Base-by-base conservation (phyloP, 352 stramenopile species). In the Phytophthora pini region DNA sequence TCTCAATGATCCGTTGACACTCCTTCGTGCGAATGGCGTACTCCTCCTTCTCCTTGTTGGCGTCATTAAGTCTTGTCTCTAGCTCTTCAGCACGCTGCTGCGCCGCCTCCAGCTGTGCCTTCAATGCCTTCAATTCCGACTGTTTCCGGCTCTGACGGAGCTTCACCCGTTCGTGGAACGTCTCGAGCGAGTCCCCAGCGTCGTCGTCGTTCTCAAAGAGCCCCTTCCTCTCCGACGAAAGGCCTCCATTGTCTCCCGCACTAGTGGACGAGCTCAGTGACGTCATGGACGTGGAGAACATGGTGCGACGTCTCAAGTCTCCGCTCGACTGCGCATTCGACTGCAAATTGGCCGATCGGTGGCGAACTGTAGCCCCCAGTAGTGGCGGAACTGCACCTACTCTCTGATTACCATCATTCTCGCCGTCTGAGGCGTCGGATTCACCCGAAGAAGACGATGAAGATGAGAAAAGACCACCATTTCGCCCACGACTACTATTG, bases 131-230 rank as follows among this genome's bases (percentile, higher is more conserved):
- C 47, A 91, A 61, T 68, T 93, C 87, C 11, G 73, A 83, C 46
- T 89, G 73, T 59, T 90, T 92, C 68, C 82, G 78, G 46, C 72
- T 77, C 50, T 94, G 87, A 0, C 87, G 81, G 40, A 88, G 59
- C 70, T 91, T 91, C 20, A 87, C 84, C 1, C 79, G 80, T 49
- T 87, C 80, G 26, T 86, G 83, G 55, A 94, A 81, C 15, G 63
- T 85, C 68, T 94, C 86, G 24, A 94, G 61, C 38, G 87, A 90
- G 34, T 93, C 87, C 22, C 68, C 58, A 22, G 61, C 60, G 8
- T 94, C 86, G 27, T 94, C 87, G 20, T 92, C 85, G 9, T 77
- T 71, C 53, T 94, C 87, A 57, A 94, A 94, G 8, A 94, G 66
- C 1, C 87, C 87, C 11, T 86, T 88, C 1, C 86, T 72, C 46